Base-by-base conservation (phyloP, 345 rosid species). In the Rhizophora apiculata region DNA sequence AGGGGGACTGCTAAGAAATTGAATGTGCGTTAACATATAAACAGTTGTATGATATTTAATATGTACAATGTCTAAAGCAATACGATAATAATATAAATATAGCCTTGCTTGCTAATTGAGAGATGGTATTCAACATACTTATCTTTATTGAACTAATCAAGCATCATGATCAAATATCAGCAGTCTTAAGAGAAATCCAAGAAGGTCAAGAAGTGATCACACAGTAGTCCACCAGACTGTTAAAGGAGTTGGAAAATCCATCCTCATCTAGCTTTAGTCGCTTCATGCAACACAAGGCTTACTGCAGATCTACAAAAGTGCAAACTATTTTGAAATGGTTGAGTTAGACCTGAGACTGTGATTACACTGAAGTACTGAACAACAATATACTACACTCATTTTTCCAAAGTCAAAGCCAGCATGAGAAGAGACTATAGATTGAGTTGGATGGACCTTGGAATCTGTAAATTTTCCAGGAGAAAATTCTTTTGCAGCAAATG, bases 311-410 rank as follows among this genome's bases (percentile, higher is more conserved):
- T 24, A 29, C 37, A 8, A 39, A 36, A 37, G 26, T 5, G 22
- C 54, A 22, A 37, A 36, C 37, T 19, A 37, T 62, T 8, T 36
- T 56, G 22, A 56, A 16, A 15, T 9, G 21, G 61, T 9, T 19
- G 9, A 56, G 24, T 37, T 21, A 55, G 60, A 6, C 9, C 18
- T 5, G 18, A 36, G 24, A 24, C 10, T 24, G 9, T 21, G 1
- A 67, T 24, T 55, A 37, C 37, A 67, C 53, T 56, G 48, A 39
- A 39, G 24, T 24, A 67, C 36, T 56, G 48, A 39, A 39, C 48
- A 39, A 39, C 16, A 39, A 39, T 39, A 9, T 10, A 39, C 48
- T 39, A 39, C 16, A 39, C 11, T 39, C 48, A 39, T 39, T 39
- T 39, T 15, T 39, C 48, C 48, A 39, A 34, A 34, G 36, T 11